These are phyloP conservation scores for Dipteronia sinensis DNA, from an alignment of 345 rosid species.

Conservation along the genomic window DNA sequence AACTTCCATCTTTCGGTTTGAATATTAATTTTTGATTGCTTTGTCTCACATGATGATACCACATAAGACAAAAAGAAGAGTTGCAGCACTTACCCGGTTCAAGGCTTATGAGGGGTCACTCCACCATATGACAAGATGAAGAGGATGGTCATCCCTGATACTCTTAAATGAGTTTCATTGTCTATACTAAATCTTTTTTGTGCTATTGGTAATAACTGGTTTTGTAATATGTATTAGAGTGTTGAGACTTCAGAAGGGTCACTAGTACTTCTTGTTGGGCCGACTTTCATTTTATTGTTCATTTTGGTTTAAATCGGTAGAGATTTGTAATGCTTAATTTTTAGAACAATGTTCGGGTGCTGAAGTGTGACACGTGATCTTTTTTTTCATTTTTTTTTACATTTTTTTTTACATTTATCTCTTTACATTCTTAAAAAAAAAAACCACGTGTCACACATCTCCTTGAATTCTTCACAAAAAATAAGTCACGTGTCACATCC, in stretches of 20 bases:
- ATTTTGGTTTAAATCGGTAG: no score
- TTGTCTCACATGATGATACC: conserved; percentile 65
- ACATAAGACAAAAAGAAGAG: conserved; percentile 89
- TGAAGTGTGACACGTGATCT: no score
- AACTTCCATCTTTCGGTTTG: background rate
- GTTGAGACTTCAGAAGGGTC: conserved; percentile 93
- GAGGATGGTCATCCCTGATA: conserved; percentile 93
- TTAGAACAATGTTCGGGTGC: no score
- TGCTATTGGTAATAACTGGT: no score
- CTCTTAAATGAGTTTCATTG: conserved; percentile 57
- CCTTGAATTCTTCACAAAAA: no score
- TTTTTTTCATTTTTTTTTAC: no score
- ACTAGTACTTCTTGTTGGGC: conserved; percentile 79
- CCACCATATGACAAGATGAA: conserved; percentile 79
- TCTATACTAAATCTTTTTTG: no score
- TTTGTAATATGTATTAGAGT: conserved; percentile 39
- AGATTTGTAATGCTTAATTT: no score
- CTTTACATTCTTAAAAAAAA: no score
- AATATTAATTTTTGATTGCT: background rate
- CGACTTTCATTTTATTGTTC: conserved; percentile 65
- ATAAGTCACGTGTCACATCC: no score
- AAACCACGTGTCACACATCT: no score
- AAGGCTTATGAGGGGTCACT: conserved; percentile 82
- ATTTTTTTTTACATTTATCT: no score
- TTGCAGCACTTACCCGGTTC: conserved; percentile 74